Conservation (phyloP, 2,329 filamentous ascomycete genomes). For the Cladosporium sp. region DNA sequence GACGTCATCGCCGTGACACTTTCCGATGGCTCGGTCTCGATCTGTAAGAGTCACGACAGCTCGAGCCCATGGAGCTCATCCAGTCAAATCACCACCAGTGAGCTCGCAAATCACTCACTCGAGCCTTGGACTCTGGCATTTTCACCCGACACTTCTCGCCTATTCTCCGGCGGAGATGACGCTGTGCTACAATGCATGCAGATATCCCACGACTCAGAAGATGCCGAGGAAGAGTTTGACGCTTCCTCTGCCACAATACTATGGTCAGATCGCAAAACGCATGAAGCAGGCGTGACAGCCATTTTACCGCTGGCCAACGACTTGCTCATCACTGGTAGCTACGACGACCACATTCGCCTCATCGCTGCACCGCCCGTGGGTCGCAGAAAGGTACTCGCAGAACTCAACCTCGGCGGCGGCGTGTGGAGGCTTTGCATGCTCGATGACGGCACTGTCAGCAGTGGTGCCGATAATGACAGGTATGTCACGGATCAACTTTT, state of each 20-base stretch:
- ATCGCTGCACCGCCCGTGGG: conserved; percentile 42
- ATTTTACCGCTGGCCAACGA: conserved; percentile 67
- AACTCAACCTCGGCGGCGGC: conserved; percentile 67
- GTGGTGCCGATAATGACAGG: not conserved
- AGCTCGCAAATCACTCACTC: conserved; percentile 43
- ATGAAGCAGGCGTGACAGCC: conserved; percentile 81
- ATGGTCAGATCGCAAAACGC: conserved; percentile 54
- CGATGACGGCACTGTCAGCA: not conserved
- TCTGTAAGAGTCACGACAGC: conserved; percentile 24
- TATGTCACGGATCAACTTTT: not conserved
- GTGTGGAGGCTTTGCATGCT: conserved; percentile 81
- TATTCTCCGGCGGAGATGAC: conserved; percentile 74
- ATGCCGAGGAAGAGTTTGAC: conserved; percentile 9
- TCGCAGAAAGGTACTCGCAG: conserved; percentile 54
- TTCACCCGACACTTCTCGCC: conserved; percentile 29
- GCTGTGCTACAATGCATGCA: conserved; percentile 52
- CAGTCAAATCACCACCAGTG: conserved; percentile 14
- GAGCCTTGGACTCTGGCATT: conserved; percentile 75
- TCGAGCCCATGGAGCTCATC: conserved; percentile 24
- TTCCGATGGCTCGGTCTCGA: conserved; percentile 58
- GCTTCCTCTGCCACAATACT: conserved; percentile 3
- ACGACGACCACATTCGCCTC: conserved; percentile 78
- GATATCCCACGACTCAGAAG: conserved; percentile 20
- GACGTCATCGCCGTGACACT: conserved; percentile 66
- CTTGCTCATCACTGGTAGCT: conserved; percentile 79